Evolutionary conservation across 768 basidiomycete genomes (phyloP), one percentile per base, ranked within the genome.

Genomic region (Sistotremastrum suecicum): DNA sequence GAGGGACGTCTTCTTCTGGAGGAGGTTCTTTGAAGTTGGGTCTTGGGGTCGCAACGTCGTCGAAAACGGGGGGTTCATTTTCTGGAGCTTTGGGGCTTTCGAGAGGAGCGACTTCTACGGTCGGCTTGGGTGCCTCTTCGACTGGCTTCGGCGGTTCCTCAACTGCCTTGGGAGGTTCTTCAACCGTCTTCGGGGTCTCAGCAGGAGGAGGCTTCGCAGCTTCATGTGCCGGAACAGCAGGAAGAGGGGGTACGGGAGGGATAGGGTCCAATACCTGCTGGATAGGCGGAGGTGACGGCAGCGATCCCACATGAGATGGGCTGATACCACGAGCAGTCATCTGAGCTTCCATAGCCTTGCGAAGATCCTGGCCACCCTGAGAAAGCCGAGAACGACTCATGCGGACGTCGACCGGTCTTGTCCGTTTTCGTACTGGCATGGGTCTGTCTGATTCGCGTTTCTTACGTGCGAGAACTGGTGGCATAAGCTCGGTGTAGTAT

Each of bases 361-460:
- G 70, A 2, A 76, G 65, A 50, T 89, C 82, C 3, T 73, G 72
- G 29, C 79, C 83, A 3, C 75, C 71, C 20, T 20, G 20, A 2
- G 83, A 81, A 45, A 94, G 76, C 46, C 72, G 73, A 52, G 77
- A 76, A 50, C 90, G 72, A 52, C 81, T 88, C 60, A 88, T 70
- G 41, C 90, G 81, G 78, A 91, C 82, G 60, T 95, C 91, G 40
- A 92, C 66, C 0, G 81, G 80, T 0, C 83, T 82, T 3, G 91
- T 94, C 45, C 86, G 83, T 57, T 91, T 92, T 37, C 90, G 73
- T 28, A 79, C 57, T 8, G 87, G 91, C 39, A 85, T 69, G 49
- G 80, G 85, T 40, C 91, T 79, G 52, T 87, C 89, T 0, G 86
- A 81, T 55, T 92, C 89, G 28, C 80, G 78, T 55, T 83, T 86